Evolutionary conservation across 305 asterid genomes (phyloP).

Genomic region (Stenogyne calaminthoides): DNA sequence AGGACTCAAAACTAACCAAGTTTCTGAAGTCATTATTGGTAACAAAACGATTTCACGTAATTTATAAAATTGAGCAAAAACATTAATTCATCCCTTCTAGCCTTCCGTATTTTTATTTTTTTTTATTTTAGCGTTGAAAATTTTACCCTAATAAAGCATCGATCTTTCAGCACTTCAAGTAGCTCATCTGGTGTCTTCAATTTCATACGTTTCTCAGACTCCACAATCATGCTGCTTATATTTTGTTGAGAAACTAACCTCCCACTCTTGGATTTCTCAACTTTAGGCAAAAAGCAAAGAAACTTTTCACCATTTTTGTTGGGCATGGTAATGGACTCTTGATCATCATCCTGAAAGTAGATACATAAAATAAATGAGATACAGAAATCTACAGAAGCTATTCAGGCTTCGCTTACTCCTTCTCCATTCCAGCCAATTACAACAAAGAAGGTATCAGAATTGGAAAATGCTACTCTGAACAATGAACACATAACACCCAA

Average conservation of each 20-base stretch:
- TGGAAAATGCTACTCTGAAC: not conserved
- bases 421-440: slow-evolving; percentile 8
- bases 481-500: slow-evolving; percentile 4
- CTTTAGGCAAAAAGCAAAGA: slow-evolving; percentile 83
- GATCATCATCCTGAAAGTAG: slow-evolving; percentile 70
- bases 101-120: slow-evolving; percentile 8
- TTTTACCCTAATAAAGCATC: slow-evolving; percentile 84
- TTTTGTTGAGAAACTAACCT: slow-evolving; percentile 71
- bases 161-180: slow-evolving; percentile 84
- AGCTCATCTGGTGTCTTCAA: slow-evolving; percentile 97
- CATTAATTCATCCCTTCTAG: slow-evolving; percentile 3
- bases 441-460: not conserved
- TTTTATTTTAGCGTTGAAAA: slow-evolving; percentile 14
- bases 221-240: slow-evolving; percentile 87
- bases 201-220: slow-evolving; percentile 75
- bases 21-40: slow-evolving; percentile 1
- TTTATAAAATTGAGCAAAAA: slow-evolving; percentile 4
- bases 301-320: slow-evolving; percentile 79
- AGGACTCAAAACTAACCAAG: slow-evolving; percentile 19
- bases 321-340: slow-evolving; percentile 77
- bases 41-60: slow-evolving; percentile 3
- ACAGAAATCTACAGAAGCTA: slow-evolving; percentile 6
- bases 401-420: no score
- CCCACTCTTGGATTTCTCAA: slow-evolving; percentile 82
- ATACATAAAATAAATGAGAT: slow-evolving; percentile 9